Conservation (phyloP, 495 filamentous ascomycete genomes). For the Hypoxylon lenormandii region DNA sequence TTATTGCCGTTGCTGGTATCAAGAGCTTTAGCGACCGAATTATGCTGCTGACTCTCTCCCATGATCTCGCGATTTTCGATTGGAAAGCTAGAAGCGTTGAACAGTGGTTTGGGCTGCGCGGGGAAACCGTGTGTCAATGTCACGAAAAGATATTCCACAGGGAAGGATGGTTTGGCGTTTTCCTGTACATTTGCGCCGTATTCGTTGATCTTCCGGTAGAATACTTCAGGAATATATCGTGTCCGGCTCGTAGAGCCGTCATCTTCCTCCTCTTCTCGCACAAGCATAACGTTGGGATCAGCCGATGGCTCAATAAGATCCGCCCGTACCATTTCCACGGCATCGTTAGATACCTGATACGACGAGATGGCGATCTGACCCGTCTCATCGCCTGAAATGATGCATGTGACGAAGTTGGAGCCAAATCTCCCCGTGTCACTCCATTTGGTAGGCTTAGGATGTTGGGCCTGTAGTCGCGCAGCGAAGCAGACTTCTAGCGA, state of each 20-base stretch:
- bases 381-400: slow-evolving; percentile 89
- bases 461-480: slow-evolving; percentile 82
- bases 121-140: slow-evolving; percentile 98
- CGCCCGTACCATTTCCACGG: slow-evolving; percentile 95
- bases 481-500: slow-evolving; percentile 93
- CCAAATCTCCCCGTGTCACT: slow-evolving; percentile 94
- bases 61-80: slow-evolving; percentile 89
- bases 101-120: slow-evolving; percentile 77
- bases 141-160: slow-evolving; percentile 94
- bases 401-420: slow-evolving; percentile 96
- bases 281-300: slow-evolving; percentile 92
- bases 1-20: slow-evolving; percentile 51
- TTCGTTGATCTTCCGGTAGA: slow-evolving; percentile 94
- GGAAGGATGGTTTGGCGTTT: slow-evolving; percentile 95
- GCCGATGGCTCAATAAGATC: slow-evolving; percentile 96
- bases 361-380: slow-evolving; percentile 88
- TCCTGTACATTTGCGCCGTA: slow-evolving; percentile 96
- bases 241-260: slow-evolving; percentile 75
- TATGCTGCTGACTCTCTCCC: slow-evolving; percentile 79
- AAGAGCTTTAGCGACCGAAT: slow-evolving; percentile 56
- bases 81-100: slow-evolving; percentile 77
- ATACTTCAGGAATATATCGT: slow-evolving; percentile 96
- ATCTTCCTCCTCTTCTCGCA: slow-evolving; percentile 89
- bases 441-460: slow-evolving; percentile 95
- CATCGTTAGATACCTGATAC: slow-evolving; percentile 93